Base-by-base conservation (phyloP, 768 basidiomycete species). In the Pleurotus eryngii region DNA sequence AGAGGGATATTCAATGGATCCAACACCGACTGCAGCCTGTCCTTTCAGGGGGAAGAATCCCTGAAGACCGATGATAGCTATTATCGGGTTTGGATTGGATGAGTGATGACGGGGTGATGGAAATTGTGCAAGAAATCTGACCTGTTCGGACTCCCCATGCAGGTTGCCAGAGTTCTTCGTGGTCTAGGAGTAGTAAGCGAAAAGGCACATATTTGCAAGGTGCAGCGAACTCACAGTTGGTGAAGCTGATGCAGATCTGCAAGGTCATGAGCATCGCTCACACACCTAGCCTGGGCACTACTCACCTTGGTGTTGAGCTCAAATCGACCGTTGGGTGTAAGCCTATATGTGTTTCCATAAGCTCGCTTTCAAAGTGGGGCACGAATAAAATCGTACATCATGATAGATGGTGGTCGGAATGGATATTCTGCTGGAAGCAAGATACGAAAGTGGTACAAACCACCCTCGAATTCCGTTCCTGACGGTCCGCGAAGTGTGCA, bases 91-190 rank as follows among this genome's bases (percentile, higher is more conserved):
- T 35, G 3, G 30, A 5, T 26, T 26, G 11, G 30, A 11, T 35
- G 30, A 11, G 30, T 35, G 30, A 35, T 35, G 30, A 39, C 14
- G 26, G 42, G 20, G 11, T 20, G 46, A 22, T 49, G 15, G 35
- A 18, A 15, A 26, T 63, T 22, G 63, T 1, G 42, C 22, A 48
- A 5, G 18, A 12, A 15, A 46, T 57, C 79, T 60, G 58, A 90
- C 90, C 95, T 56, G 95, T 98, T 60, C 96, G 83, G 17, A 98
- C 91, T 56, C 96, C 96, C 96, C 96, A 98, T 22, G 94, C 93
- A 38, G 96, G 96, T 71, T 98, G 95, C 96, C 96, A 98, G 30
- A 92, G 79, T 63, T 98, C 96, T 71, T 95, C 92, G 63, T 98
- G 95, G 76, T 96, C 90, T 92, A 64, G 17, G 40, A 39, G 3